A percentile compares a stretch with the other conserved stretches of the same genome.
Evolutionary conservation across 345 rosid genomes (phyloP).

Genomic region (Euclidium syriacum): DNA sequence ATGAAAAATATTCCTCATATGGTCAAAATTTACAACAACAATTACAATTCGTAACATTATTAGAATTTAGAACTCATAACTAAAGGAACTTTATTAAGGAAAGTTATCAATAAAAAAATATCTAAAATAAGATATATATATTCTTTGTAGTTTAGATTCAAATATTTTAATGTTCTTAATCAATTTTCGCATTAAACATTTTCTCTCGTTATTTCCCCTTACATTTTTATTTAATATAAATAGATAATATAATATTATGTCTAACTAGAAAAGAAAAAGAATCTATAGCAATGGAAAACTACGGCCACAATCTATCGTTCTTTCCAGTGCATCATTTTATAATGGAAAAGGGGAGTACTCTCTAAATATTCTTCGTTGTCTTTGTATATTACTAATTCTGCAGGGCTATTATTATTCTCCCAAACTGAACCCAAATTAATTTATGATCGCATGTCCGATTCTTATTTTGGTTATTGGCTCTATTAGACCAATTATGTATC

Average conservation of each 20-base stretch:
- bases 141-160: background rate
- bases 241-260: constrained; percentile 17
- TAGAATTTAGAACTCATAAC: background rate
- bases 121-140: background rate
- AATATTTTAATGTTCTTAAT: background rate
- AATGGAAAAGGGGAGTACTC: background rate
- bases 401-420: background rate
- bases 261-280: constrained; percentile 1
- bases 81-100: background rate
- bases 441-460: background rate
- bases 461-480: background rate
- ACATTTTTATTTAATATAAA: background rate
- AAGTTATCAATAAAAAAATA: background rate
- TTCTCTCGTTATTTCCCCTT: background rate
- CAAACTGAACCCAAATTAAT: background rate
- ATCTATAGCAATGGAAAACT: constrained; percentile 16
- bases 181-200: background rate
- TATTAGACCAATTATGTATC: background rate
- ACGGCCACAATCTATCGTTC: constrained; percentile 28
- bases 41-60: background rate
- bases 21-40: background rate
- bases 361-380: background rate
- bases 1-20: background rate
- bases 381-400: background rate
- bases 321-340: constrained; percentile 14